Percentiles rank a stretch among this genome's conserved stretches.
Evolutionary conservation across 139 green algal species (phyloP).

Genomic region (Tetradesmus obliquus): DNA sequence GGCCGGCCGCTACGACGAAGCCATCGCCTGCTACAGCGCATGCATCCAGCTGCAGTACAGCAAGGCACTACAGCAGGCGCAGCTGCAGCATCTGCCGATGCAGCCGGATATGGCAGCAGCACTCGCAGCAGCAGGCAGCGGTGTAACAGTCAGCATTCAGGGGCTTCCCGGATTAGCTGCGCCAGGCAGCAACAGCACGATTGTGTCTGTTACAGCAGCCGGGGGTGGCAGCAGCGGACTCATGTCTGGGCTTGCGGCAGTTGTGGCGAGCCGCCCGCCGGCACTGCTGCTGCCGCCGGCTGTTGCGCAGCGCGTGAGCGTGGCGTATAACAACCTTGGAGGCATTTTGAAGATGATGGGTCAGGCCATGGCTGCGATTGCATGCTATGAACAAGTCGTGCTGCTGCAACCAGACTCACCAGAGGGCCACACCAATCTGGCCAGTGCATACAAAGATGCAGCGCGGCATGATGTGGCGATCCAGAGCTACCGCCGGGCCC

Average conservation of each 20-base stretch:
- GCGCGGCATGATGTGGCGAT: constrained; percentile 82
- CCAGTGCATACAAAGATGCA: constrained; percentile 82
- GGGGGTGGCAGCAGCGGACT: background rate
- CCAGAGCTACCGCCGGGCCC: constrained; percentile 75
- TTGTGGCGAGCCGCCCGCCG: constrained; percentile 23
- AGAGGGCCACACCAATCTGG: constrained; percentile 85
- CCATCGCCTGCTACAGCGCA: constrained; percentile 78
- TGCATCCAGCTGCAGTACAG: constrained; percentile 85
- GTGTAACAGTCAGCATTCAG: background rate
- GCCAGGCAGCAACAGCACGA: background rate
- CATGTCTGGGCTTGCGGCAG: constrained; percentile 21
- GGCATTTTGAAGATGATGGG: constrained; percentile 72
- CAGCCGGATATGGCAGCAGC: background rate
- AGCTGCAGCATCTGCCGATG: background rate
- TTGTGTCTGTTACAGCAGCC: constrained; percentile 1
- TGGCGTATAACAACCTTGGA: constrained; percentile 89
- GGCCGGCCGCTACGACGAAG: constrained; percentile 71
- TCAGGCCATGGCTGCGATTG: constrained; percentile 79
- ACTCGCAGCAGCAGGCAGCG: background rate
- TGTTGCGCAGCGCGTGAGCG: constrained; percentile 70
- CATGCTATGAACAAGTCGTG: constrained; percentile 86
- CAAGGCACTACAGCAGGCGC: constrained; percentile 35
- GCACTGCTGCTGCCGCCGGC: constrained; percentile 28
- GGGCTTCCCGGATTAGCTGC: background rate
- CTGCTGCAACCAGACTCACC: constrained; percentile 72